Percentiles rank a stretch among this genome's conserved stretches.
Conservation (phyloP, 2,329 filamentous ascomycete species). For the Coniella lustricola region DNA sequence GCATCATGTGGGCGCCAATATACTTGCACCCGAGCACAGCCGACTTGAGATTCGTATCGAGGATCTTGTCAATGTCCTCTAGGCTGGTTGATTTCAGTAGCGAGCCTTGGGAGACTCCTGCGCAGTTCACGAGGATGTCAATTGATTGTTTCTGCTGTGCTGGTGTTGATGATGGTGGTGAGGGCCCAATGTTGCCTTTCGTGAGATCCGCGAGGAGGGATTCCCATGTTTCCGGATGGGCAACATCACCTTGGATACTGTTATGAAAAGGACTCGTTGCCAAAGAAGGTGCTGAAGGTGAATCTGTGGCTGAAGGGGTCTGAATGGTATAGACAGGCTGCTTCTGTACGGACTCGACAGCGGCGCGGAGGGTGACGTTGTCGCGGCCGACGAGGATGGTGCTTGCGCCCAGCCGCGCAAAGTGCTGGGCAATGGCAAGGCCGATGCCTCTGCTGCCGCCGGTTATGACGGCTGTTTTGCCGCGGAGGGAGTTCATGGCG, state of each 20-base stretch:
- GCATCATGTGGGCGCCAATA: conserved; percentile 41
- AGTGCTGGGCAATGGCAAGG: conserved; percentile 57
- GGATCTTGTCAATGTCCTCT: conserved; percentile 45
- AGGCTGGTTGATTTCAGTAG: conserved; percentile 52
- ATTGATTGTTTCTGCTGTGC: background rate
- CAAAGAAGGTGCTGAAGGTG: background rate
- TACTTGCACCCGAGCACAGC: conserved; percentile 56
- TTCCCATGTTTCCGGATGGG: conserved; percentile 17
- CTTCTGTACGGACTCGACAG: conserved; percentile 29
- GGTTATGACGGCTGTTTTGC: conserved; percentile 54
- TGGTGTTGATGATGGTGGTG: too few species aligned
- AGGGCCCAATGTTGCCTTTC: background rate
- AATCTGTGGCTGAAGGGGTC: background rate
- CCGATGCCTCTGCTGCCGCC: conserved; percentile 68
- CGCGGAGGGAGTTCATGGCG: conserved; percentile 31
- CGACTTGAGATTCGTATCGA: conserved; percentile 64
- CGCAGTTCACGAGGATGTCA: conserved; percentile 70
- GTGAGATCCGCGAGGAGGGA: conserved; percentile 4
- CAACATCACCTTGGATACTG: conserved; percentile 18
- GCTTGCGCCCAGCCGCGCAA: conserved; percentile 53
- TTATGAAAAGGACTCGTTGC: background rate
- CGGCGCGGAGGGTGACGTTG: conserved; percentile 34
- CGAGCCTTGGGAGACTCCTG: conserved; percentile 61
- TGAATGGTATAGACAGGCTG: background rate
- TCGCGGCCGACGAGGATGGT: conserved; percentile 57